A percentile compares a stretch with the other conserved stretches of the same genome.
These are phyloP conservation scores for Phytophthora pseudosyringae DNA, from an alignment of 352 stramenopile genomes.

Conservation along the genomic window DNA sequence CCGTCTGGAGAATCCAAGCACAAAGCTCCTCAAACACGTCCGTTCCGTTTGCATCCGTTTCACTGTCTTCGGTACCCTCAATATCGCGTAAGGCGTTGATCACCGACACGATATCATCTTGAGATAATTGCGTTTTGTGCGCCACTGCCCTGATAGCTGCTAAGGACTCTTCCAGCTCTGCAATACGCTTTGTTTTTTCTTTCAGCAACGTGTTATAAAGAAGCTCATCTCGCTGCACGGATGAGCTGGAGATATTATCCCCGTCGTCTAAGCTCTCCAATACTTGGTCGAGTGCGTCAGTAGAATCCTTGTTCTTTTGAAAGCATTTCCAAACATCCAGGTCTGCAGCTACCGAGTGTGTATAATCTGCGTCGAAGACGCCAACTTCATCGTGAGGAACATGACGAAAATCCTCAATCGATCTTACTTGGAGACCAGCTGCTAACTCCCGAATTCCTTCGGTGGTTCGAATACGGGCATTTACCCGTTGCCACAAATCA, in stretches of 20 bases:
- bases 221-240: conserved; percentile 44
- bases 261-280: conserved; percentile 28
- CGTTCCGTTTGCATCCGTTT: conserved; percentile 9
- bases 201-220: conserved; percentile 57
- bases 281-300: conserved; percentile 14
- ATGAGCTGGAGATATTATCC: conserved; percentile 28
- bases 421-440: conserved; percentile 43
- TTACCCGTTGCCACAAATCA: conserved; percentile 53
- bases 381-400: conserved; percentile 38
- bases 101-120: conserved; percentile 53
- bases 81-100: conserved; percentile 20
- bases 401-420: conserved; percentile 52
- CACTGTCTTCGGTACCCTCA: neutral
- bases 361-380: conserved; percentile 18
- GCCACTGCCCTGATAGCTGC: conserved; percentile 53
- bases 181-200: conserved; percentile 67
- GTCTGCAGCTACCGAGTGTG: conserved; percentile 13
- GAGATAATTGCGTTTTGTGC: conserved; percentile 48
- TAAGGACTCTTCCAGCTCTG: conserved; percentile 56
- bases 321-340: conserved; percentile 36
- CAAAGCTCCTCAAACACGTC: conserved; percentile 34
- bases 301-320: conserved; percentile 33
- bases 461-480: conserved; percentile 39
- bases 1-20: conserved; percentile 51
- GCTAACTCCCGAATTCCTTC: conserved; percentile 50